A percentile compares a stretch with the other conserved stretches of the same genome.
These are phyloP conservation scores for Psilocybe sp. DNA, from an alignment of 768 basidiomycete genomes.

Conservation along the genomic window DNA sequence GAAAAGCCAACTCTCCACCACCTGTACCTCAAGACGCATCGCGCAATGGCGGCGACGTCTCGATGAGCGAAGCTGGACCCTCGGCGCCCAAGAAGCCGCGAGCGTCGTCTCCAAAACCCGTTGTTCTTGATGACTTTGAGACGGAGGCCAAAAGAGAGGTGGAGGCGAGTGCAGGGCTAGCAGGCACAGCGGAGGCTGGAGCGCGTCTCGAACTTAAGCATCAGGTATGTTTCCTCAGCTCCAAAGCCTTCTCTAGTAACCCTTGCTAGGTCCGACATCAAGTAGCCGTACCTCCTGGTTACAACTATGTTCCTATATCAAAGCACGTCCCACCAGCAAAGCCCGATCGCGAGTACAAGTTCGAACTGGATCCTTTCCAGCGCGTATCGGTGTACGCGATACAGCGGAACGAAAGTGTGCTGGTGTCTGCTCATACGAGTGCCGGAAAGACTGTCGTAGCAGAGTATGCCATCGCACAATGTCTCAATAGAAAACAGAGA, in stretches of 20 bases:
- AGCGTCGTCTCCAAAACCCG: slow-evolving; percentile 62
- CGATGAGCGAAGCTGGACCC: slow-evolving; percentile 27
- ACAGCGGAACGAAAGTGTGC: slow-evolving; percentile 94
- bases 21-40: slow-evolving; percentile 16
- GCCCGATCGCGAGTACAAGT: slow-evolving; percentile 91
- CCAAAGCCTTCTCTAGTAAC: neutral
- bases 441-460: slow-evolving; percentile 99
- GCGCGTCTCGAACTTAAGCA: slow-evolving; percentile 75
- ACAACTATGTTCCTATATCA: slow-evolving; percentile 86
- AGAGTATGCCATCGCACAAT: slow-evolving; percentile 98
- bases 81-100: slow-evolving; percentile 56
- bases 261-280: slow-evolving; percentile 81
- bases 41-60: slow-evolving; percentile 26
- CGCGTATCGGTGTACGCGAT: slow-evolving; percentile 92
- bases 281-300: slow-evolving; percentile 93
- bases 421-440: slow-evolving; percentile 98
- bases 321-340: slow-evolving; percentile 89
- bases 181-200: slow-evolving; percentile 59
- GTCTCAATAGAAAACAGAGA: slow-evolving; percentile 88
- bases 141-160: slow-evolving; percentile 92
- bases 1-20: slow-evolving; percentile 35
- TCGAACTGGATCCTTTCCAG: slow-evolving; percentile 97
- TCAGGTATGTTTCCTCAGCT: slow-evolving; percentile 48
- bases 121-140: slow-evolving; percentile 92
- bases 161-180: slow-evolving; percentile 83